Evolutionary conservation across 768 basidiomycete genomes (phyloP).

Genomic region (Dentipellis fragilis): DNA sequence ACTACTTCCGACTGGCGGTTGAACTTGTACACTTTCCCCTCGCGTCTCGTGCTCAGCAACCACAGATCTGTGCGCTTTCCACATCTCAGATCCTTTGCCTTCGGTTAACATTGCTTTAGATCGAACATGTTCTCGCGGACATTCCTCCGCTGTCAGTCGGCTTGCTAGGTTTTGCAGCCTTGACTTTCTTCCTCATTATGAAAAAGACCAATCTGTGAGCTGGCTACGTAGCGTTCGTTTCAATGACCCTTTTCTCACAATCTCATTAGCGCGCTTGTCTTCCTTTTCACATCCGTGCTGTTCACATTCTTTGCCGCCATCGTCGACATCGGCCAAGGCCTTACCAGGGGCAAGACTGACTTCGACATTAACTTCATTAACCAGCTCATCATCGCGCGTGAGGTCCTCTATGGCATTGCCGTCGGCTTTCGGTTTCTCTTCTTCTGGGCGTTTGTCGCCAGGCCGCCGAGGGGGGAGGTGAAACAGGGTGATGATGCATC

Average conservation of each 20-base stretch:
- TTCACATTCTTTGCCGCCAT: slow-evolving; percentile 53
- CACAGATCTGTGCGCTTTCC: background rate
- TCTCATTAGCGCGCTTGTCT: slow-evolving; percentile 26
- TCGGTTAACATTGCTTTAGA: slow-evolving; percentile 1
- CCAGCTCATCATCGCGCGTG: slow-evolving; percentile 41
- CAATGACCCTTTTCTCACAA: background rate
- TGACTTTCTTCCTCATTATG: slow-evolving; percentile 18
- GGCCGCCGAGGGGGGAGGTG: slow-evolving; percentile 39
- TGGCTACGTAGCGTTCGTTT: background rate
- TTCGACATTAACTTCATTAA: slow-evolving; percentile 14
- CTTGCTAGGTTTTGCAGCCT: slow-evolving; percentile 18
- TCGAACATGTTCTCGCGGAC: slow-evolving; percentile 17
- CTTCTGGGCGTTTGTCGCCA: slow-evolving; percentile 57
- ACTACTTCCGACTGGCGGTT: background rate
- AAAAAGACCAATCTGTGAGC: slow-evolving; percentile 14
- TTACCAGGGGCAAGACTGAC: slow-evolving; percentile 28
- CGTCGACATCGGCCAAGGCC: slow-evolving; percentile 49
- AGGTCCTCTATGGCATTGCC: slow-evolving; percentile 48
- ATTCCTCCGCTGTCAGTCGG: slow-evolving; percentile 20
- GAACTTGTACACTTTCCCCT: background rate
- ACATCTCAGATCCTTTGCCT: background rate
- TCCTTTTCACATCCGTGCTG: slow-evolving; percentile 47
- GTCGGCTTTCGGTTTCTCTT: slow-evolving; percentile 52
- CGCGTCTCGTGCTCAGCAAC: background rate
- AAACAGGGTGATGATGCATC: slow-evolving; percentile 9